phyloP scores from a whole-genome alignment of 2,329 filamentous ascomycete species.

The Sphaerulina vaccinii region DNA sequence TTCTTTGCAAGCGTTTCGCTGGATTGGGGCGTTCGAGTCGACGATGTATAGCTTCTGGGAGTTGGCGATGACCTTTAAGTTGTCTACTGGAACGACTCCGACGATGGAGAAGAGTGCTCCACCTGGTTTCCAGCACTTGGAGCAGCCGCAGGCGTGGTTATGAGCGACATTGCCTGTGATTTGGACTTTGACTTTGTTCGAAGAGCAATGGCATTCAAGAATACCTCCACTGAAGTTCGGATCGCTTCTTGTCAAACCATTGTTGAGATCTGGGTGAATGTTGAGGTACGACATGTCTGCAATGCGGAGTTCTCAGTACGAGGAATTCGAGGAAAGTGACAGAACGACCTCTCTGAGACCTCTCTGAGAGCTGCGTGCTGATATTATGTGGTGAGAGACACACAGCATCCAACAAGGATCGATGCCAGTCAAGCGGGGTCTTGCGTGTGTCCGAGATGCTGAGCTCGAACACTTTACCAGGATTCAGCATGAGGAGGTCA shows the following conservation, averaged over 20 bases:
- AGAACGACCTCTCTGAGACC: background rate
- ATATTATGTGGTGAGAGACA: conserved; percentile 5
- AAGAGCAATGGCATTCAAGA: conserved; percentile 60
- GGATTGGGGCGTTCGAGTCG: conserved; percentile 58
- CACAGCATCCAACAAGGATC: conserved; percentile 5
- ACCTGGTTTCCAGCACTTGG: conserved; percentile 68
- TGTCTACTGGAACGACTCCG: conserved; percentile 58
- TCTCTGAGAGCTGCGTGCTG: background rate
- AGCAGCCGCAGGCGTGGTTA: conserved; percentile 71
- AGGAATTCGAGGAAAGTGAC: background rate
- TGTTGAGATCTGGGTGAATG: conserved; percentile 63
- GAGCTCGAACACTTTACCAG: background rate
- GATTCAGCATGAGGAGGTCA: background rate
- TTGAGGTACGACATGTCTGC: conserved; percentile 16
- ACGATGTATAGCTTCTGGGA: conserved; percentile 57
- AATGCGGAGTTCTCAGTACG: background rate
- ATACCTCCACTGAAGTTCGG: conserved; percentile 59
- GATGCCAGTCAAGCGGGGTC: conserved; percentile 15
- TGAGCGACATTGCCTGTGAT: conserved; percentile 60
- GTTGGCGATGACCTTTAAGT: conserved; percentile 59
- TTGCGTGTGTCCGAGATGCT: conserved; percentile 1
- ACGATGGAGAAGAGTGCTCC: conserved; percentile 65
- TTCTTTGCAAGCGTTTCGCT: conserved; percentile 59
- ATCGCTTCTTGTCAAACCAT: conserved; percentile 58
- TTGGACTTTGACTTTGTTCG: conserved; percentile 57